Base-by-base conservation (phyloP, 2,329 filamentous ascomycete species). In the Diaporthe helianthi region DNA sequence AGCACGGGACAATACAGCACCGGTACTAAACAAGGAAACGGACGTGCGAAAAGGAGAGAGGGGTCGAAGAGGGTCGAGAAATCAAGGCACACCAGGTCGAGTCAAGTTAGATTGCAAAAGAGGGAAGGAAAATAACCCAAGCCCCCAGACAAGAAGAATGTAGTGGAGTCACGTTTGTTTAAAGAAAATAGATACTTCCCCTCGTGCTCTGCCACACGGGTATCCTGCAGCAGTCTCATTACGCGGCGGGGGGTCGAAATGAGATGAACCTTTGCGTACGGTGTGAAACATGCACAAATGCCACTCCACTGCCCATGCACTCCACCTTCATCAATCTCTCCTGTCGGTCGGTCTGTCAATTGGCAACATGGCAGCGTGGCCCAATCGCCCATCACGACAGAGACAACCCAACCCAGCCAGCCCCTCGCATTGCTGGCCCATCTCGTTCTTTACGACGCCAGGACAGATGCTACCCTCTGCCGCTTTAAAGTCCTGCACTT, bases 211-310 rank as follows among this genome's bases (percentile, higher is more conserved):
- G 36, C 54, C 44, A 49, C 58, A 63, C 41, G 58, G 58, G 44
- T 49, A 49, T 63, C 36, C 58, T 63, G 58, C 58, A 46, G 58
- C 58, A 46, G 44, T 63, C 58, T 63, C 58, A 63, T 63, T 63
- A 63, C 58, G 58, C 58, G 58, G 58, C 58, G 58, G 58, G 58
- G 58, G 58, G 44, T 63, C n/a, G 58, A 63, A 63, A 63, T 63
- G 58, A 63, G 58, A 63, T 26, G 58, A 63, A 63, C 58, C 41
- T 63, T 63, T 63, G 58, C 58, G 29, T 63, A 24, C 44, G 17
- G 41, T 47, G 47, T 63, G 58, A 63, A 63, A 63, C 58, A 63
- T 63, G 58, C 44, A 63, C 58, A 33, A 63, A 41, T 49, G 58
- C 58, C 41, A 24, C 13, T 63, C 58, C 58, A 49, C 58, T 17